Percentiles rank a stretch among this genome's conserved stretches.
Conservation (phyloP, 345 rosid genomes). For the Euphorbia peplus region DNA sequence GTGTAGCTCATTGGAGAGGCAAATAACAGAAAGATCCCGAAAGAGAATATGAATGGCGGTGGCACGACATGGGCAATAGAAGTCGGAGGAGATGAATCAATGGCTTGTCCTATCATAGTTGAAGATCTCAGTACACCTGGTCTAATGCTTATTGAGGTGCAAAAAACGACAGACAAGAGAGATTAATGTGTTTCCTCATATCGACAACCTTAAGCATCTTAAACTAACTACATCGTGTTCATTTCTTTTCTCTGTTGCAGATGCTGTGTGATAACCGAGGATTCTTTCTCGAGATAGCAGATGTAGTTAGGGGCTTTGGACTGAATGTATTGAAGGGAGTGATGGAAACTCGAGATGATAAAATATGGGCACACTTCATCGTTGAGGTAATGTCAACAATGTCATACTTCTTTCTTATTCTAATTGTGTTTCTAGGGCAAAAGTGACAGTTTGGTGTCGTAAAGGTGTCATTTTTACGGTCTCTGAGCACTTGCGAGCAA, state of each 20-base stretch:
- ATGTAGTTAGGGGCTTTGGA: conserved; percentile 63
- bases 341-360: conserved; percentile 57
- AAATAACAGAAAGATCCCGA: conserved; percentile 24
- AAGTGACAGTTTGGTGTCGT: too few species aligned
- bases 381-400: conserved; percentile 51
- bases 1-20: conserved; percentile 40
- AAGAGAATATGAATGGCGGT: conserved; percentile 34
- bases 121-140: conserved; percentile 71
- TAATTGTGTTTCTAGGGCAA: not conserved
- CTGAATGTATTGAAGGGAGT: conserved; percentile 76
- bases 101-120: conserved; percentile 76
- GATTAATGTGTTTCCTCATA: not conserved
- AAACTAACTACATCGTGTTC: not conserved
- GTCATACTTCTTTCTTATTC: not conserved
- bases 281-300: conserved; percentile 80
- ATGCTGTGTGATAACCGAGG: conserved; percentile 79
- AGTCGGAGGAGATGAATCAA: conserved; percentile 60
- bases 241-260: conserved; percentile 35
- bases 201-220: not conserved
- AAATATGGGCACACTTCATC: conserved; percentile 78
- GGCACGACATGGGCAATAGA: conserved; percentile 88
- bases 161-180: conserved; percentile 8
- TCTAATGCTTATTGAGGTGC: conserved; percentile 85
- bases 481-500: too few species aligned
- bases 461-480: too few species aligned